A percentile compares a stretch with the other conserved stretches of the same genome.
Conservation (phyloP, 495 filamentous ascomycete species). For the Aspergillus baeticus region DNA sequence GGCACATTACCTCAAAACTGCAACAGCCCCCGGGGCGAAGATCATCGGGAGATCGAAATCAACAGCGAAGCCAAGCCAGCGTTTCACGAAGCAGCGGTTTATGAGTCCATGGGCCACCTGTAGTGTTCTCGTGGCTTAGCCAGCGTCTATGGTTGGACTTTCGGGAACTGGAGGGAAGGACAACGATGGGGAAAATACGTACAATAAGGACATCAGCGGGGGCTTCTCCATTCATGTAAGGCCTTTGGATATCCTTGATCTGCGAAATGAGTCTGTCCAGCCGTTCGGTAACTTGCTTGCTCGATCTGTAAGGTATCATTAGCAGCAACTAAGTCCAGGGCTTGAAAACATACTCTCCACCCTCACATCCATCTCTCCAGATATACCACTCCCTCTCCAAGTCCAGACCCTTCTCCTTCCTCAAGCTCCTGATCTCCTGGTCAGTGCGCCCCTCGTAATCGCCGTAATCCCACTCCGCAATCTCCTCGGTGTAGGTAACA, state of each 20-base stretch:
- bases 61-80: slow-evolving; percentile 61
- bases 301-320: background rate
- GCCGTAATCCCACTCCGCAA: slow-evolving; percentile 88
- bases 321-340: background rate
- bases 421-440: slow-evolving; percentile 58
- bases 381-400: slow-evolving; percentile 65
- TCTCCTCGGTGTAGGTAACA: slow-evolving; percentile 61
- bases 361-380: slow-evolving; percentile 77
- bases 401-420: slow-evolving; percentile 60
- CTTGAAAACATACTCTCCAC: slow-evolving; percentile 25
- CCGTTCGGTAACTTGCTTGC: slow-evolving; percentile 55
- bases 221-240: slow-evolving; percentile 46
- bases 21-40: slow-evolving; percentile 74
- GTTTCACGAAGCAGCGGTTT: slow-evolving; percentile 72
- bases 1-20: slow-evolving; percentile 44
- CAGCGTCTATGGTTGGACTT: background rate
- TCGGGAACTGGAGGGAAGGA: background rate
- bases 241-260: slow-evolving; percentile 55
- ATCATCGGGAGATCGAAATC: slow-evolving; percentile 58
- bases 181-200: background rate
- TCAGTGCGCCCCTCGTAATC: slow-evolving; percentile 78
- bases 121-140: background rate
- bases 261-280: slow-evolving; percentile 66
- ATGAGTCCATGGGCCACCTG: slow-evolving; percentile 71
- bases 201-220: slow-evolving; percentile 56